Conservation (phyloP, 495 filamentous ascomycete genomes). For the Trichocladium uniseriatum region DNA sequence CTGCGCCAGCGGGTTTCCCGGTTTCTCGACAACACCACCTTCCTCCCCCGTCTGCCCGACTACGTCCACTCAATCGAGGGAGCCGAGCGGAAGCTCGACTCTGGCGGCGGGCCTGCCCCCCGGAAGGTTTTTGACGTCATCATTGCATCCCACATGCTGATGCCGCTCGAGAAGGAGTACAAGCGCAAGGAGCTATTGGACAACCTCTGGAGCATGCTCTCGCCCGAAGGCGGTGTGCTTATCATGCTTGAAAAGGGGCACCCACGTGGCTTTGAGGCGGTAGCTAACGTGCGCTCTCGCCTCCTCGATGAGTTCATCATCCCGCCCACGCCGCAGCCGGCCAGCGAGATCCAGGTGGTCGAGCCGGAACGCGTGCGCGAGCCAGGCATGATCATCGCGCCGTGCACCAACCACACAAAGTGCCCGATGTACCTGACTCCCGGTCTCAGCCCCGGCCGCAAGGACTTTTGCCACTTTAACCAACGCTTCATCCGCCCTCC, state of each 20-base stretch:
- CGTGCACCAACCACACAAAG: conserved; percentile 80
- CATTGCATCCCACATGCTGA: conserved; percentile 74
- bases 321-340: conserved; percentile 46
- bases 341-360: conserved; percentile 17
- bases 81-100: conserved; percentile 34
- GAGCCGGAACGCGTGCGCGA: conserved; percentile 38
- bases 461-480: conserved; percentile 83
- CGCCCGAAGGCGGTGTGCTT: conserved; percentile 75
- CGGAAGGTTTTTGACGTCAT: conserved; percentile 84
- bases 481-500: conserved; percentile 79
- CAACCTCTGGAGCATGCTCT: conserved; percentile 81
- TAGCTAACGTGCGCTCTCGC: conserved; percentile 71
- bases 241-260: conserved; percentile 87
- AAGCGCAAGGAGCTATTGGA: conserved; percentile 66
- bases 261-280: conserved; percentile 82
- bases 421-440: conserved; percentile 80
- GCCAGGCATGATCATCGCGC: conserved; percentile 84
- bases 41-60: conserved; percentile 88
- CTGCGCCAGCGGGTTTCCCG: conserved; percentile 67
- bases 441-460: conserved; percentile 59
- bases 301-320: conserved; percentile 68
- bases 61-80: conserved; percentile 53
- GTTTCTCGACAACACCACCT: conserved; percentile 80
- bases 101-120: conserved; percentile 32
- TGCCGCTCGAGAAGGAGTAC: conserved; percentile 60